These are phyloP conservation scores for Clonostachys rhizophaga DNA, from an alignment of 2,329 filamentous ascomycete species.

Conservation along the genomic window DNA sequence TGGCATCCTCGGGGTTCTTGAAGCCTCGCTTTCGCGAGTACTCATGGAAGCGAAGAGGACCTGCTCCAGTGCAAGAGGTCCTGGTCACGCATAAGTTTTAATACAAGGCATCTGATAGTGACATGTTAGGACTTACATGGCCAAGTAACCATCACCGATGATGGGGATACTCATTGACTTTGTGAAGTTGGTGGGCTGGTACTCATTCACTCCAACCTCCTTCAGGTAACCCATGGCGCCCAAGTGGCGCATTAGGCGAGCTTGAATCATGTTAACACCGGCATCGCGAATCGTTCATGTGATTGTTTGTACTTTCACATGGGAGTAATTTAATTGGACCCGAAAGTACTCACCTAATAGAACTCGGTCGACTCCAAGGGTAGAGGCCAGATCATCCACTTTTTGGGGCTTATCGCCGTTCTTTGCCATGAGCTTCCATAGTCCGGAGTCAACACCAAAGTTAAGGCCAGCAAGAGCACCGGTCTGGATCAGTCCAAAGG, in stretches of 20 bases:
- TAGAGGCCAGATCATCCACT: neutral
- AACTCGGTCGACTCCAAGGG: neutral
- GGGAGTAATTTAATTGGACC: neutral
- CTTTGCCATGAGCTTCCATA: neutral
- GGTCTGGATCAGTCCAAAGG: neutral
- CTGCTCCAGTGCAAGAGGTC: too few species aligned
- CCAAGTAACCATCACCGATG: slow-evolving; percentile 20
- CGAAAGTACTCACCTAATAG: neutral
- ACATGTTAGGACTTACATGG: neutral
- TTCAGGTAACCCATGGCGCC: slow-evolving; percentile 30
- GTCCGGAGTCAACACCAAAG: neutral
- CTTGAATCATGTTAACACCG: neutral
- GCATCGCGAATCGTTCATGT: neutral
- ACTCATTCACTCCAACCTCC: slow-evolving; percentile 24
- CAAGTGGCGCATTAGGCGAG: slow-evolving; percentile 18
- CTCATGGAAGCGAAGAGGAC: slow-evolving; percentile 10
- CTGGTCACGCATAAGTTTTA: neutral
- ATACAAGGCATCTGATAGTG: neutral
- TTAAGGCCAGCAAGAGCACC: neutral
- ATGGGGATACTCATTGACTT: slow-evolving; percentile 11
- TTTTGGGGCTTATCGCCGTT: neutral
- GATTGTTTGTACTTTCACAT: too few species aligned
- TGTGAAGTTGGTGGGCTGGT: slow-evolving; percentile 28
- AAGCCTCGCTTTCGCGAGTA: slow-evolving; percentile 13
- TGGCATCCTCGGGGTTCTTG: slow-evolving; percentile 9